Conservation (phyloP, 2,329 filamentous ascomycete genomes). For the Hypocreales sp. region DNA sequence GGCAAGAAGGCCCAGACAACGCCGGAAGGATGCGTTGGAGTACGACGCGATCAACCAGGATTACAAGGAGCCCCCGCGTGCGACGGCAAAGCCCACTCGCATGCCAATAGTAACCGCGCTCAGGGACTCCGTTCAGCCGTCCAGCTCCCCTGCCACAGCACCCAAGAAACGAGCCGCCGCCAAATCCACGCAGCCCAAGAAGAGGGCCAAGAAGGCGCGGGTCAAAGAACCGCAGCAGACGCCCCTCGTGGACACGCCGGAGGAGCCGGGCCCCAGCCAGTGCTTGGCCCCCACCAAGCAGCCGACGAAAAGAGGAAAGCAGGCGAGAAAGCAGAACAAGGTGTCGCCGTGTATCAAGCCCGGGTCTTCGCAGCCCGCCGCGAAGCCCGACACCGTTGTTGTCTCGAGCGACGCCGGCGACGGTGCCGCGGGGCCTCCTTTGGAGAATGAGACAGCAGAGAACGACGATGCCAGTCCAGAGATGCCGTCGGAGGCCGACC, state of each 20-base stretch:
- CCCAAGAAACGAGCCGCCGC: background rate
- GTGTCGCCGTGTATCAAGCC: background rate
- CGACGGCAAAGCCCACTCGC: constrained; percentile 1
- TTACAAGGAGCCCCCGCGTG: constrained; percentile 6
- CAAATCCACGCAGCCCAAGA: constrained; percentile 3
- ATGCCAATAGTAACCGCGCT: constrained; percentile 6
- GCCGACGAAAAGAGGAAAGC: background rate
- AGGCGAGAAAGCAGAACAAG: background rate
- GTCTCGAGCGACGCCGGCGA: background rate
- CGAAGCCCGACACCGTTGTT: background rate
- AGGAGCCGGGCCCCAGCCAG: background rate
- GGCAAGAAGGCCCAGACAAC: constrained; percentile 13
- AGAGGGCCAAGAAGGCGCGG: constrained; percentile 2
- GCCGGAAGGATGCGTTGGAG: constrained; percentile 16
- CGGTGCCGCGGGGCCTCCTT: background rate
- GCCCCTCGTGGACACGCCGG: background rate
- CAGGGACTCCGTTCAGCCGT: constrained; percentile 4
- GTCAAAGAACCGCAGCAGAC: background rate
- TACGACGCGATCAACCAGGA: constrained; percentile 16
- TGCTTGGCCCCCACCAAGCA: background rate
- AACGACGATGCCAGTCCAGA: too few relatives aligned
- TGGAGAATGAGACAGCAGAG: too few relatives aligned
- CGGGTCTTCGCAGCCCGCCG: too few relatives aligned
- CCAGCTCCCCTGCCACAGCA: constrained; percentile 5
- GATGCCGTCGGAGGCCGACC: too few relatives aligned